Conservation (phyloP, 345 rosid species). For the Salix viminalis region DNA sequence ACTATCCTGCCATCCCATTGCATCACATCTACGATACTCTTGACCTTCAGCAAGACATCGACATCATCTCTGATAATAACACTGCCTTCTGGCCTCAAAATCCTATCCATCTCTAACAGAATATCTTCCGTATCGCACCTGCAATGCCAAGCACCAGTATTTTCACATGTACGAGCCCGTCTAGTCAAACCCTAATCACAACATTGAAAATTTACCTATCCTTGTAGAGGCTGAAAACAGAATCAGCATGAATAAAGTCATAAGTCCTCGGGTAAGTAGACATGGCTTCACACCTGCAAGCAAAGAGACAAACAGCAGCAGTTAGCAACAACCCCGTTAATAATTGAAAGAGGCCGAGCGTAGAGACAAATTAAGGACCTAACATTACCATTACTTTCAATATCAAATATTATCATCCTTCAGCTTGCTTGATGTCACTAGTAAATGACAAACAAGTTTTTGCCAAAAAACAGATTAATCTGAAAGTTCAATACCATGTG, state of each 20-base stretch:
- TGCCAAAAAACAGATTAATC: background rate
- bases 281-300: conserved; percentile 76
- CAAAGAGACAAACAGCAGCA: background rate
- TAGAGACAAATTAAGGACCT: background rate
- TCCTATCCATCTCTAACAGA: conserved; percentile 82
- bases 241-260: conserved; percentile 77
- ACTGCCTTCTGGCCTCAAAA: conserved; percentile 80
- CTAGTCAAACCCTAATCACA: too few relatives aligned
- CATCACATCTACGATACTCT: conserved; percentile 54
- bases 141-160: background rate
- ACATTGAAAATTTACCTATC: conserved; percentile 32
- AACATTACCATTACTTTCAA: background rate
- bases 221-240: conserved; percentile 64
- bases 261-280: conserved; percentile 96
- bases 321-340: background rate
- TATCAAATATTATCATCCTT: too few relatives aligned
- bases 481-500: background rate
- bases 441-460: background rate
- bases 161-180: background rate
- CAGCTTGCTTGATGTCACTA: background rate
- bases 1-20: conserved; percentile 75
- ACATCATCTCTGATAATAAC: conserved; percentile 87
- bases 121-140: conserved; percentile 76
- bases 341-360: background rate
- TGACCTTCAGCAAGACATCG: conserved; percentile 56